These are phyloP conservation scores for Alternaria consortialis DNA, from an alignment of 2,329 filamentous ascomycete species.

Conservation along the genomic window DNA sequence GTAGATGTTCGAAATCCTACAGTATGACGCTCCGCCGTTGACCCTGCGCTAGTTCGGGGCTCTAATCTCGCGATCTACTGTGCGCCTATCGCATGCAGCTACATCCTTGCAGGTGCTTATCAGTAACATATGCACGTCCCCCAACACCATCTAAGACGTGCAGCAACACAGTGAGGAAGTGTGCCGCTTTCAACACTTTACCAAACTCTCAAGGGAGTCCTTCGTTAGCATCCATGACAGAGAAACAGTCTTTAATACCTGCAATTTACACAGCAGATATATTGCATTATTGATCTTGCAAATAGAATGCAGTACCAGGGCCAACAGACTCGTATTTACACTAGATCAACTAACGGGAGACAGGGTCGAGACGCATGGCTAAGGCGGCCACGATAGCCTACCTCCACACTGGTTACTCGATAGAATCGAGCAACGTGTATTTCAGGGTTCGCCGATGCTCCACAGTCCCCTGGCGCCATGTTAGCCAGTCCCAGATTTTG, in stretches of 20 bases:
- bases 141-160: conserved; percentile 10
- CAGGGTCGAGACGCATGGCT: conserved; percentile 27
- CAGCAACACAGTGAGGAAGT: conserved; percentile 5
- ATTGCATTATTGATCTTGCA: background rate
- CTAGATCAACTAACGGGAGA: conserved; percentile 24
- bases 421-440: conserved; percentile 48
- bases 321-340: conserved; percentile 15
- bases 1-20: conserved; percentile 11
- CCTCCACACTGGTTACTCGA: conserved; percentile 25
- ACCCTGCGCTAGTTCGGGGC: conserved; percentile 42
- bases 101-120: conserved; percentile 33
- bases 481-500: conserved; percentile 24
- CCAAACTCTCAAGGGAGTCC: background rate
- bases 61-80: conserved; percentile 35
- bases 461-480: conserved; percentile 31
- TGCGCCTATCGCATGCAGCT: conserved; percentile 16
- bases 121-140: conserved; percentile 28
- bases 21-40: conserved; percentile 34
- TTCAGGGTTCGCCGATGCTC: conserved; percentile 25
- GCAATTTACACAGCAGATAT: background rate
- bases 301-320: background rate
- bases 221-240: background rate
- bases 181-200: background rate
- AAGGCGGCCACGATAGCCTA: conserved; percentile 41
- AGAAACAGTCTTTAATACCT: background rate